Evolutionary conservation across 257 asterid genomes (phyloP), one percentile per base, ranked within the genome.

Genomic region (Orobanche coerulescens): DNA sequence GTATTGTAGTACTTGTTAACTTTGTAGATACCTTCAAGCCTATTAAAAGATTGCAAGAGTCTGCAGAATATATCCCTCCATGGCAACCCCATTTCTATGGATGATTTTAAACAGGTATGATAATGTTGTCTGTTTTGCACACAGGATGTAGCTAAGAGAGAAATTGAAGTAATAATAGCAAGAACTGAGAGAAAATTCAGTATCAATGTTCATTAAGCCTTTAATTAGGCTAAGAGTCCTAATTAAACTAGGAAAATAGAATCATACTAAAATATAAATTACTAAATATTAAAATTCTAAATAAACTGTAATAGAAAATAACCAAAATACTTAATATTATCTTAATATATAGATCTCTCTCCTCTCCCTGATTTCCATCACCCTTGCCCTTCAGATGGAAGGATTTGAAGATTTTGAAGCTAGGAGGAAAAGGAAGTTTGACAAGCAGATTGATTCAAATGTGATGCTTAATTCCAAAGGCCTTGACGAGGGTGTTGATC

Each of bases 381-480:
- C n/a, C n/a, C n/a, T 60, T 69, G 58, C 56, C 39, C 13, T 37
- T 60, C 80, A 88, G 96, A 82, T 91, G 94, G 96, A 88, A 69
- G 94, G 94, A 37, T 91, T 85, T 54, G 79, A 75, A 63, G 95
- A 85, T 50, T 91, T 91, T 73, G 98, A 91, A 75, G 74, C 82
- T 62, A 78, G 95, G 71, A 81, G 98, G 77, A 91, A 79, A 74
- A 85, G 74, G 81, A 91, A 91, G 76, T 85, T 91, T 8, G 95
- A 91, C 80, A 91, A 88, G 77, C 95, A 79, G 75, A 85, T 91
- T 30, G 98, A 87, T 77, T 84, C 94, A 8, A 91, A 91, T 51
- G 96, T 91, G 73, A 80, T 91, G 90, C 86, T 88, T 16, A 70
- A 95, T 73, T 85, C 94, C 73, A 88, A 88, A 76, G 98, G 96